Evolutionary conservation across 192 early-diverging fungal genomes (phyloP), one percentile per base, ranked within the genome.

Genomic region (Rhizoclosmatium globosum): DNA sequence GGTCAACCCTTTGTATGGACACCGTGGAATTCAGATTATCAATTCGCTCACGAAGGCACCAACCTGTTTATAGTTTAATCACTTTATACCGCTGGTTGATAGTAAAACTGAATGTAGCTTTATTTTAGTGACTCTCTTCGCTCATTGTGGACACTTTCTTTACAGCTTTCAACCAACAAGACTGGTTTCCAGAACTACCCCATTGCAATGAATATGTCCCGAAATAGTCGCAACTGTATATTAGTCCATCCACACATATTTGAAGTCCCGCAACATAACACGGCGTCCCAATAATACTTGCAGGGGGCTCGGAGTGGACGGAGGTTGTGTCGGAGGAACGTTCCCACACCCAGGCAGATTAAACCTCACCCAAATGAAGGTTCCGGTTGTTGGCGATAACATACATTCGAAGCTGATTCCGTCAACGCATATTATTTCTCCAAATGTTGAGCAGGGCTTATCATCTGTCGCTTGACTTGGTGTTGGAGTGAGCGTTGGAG

Each of bases 11-110:
- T 64, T 85, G 21, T 85, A 78, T 44, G 85, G 85, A 13, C 85
- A 86, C 82, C 61, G 85, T 57, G 81, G 83, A 4, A 70, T 64
- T 21, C 43, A 79, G 50, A 82, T 86, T 71, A 83, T 86, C 43
- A 46, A 83, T 38, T 78, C 70, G 75, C 46, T 86, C 81, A 47
- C 64, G 58, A 17, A 58, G 70, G 70, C n/a, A 42, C 39, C 31
- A 46, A 44, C 68, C 13, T 69, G 68, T 69, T 31, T 31, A 31
- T 31, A 31, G 31, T 31, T 31, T 31, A 0, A 31, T 31, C 0
- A 31, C 31, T 31, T 31, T 31, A 31, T 31, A 31, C 31, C 31
- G 31, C 31, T 31, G 31, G 31, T 38, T 1, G 68, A 44, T 43
- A 45, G 1, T 64, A 13, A 39, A 15, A 64, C 42, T 64, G 9